Base-by-base conservation (phyloP, 805 yeast species). In the Torulaspora gathmanii region DNA sequence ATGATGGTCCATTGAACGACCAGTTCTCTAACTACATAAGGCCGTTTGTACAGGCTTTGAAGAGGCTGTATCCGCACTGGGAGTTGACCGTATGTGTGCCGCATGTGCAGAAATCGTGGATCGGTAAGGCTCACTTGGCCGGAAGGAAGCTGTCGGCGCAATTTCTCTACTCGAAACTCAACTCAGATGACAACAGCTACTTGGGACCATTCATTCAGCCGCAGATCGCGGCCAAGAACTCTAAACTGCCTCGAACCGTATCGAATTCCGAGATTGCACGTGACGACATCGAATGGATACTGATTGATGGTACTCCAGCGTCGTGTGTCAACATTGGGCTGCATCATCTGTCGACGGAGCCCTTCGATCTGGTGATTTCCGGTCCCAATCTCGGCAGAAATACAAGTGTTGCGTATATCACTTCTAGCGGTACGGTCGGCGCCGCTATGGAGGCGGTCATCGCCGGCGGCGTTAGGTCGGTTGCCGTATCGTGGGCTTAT, bases 361-460 rank as follows among this genome's bases (percentile, higher is more conserved):
- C 70, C 1, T 79, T 90, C 17, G 97, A 93, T 65, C 69, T 91
- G 47, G 96, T 93, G 4, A 64, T 93, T 17, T 85, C 95, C 44
- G 99, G 99, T 1, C 99, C 99, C 6, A 93, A 93, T 62, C 91
- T 84, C 54, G 99, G 99, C 17, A 79, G 96, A 60, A 93, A 93
- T 65, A 82, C 96, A 1, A 80, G 91, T 19, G 88, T 95, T 5
- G 77, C 91, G 36, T 93, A 89, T 64, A 85, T 89, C 44, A 75
- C 93, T 56, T 80, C 96, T 4, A 83, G 95, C 54, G 99, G 99
- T 11, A 93, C 99, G 2, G 83, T 93, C 13, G 99, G 99, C 20
- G 98, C 96, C 3, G 93, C 97, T 1, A 78, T 90, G 88, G 99
- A 93, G 68, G 95, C 90, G 1, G 86, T 84, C 2, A 77, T 90